phyloP scores from a whole-genome alignment of 164 flowering plant species.

The Protea cynaroides region DNA sequence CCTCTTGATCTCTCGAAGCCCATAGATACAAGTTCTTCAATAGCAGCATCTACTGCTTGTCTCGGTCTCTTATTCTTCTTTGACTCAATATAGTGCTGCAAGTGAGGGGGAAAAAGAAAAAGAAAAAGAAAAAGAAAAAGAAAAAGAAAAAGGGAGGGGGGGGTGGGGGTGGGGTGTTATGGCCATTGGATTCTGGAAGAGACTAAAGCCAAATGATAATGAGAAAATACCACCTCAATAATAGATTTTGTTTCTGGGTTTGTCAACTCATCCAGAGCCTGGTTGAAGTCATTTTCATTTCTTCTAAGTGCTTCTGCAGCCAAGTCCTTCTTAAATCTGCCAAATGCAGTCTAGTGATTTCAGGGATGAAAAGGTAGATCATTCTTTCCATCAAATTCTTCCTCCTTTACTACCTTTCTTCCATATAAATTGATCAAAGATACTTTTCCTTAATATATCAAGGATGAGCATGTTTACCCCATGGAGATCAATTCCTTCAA shows the following conservation, averaged over 20 bases:
- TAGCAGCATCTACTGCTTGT: conserved; percentile 23
- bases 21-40: conserved; percentile 62
- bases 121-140: too few relatives aligned
- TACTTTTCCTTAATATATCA: background rate
- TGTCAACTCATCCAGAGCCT: conserved; percentile 84
- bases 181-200: background rate
- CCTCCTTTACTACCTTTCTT: too few relatives aligned
- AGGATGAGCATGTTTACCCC: conserved; percentile 43
- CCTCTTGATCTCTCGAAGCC: conserved; percentile 81
- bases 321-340: conserved; percentile 70
- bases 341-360: conserved; percentile 5
- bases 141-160: too few relatives aligned
- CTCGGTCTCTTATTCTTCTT: conserved; percentile 54
- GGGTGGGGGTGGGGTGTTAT: background rate
- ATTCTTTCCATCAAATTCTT: background rate
- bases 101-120: background rate
- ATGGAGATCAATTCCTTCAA: conserved; percentile 49
- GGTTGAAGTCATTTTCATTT: conserved; percentile 72
- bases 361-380: background rate
- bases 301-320: conserved; percentile 92
- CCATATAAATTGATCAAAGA: too few relatives aligned
- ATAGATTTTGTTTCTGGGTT: conserved; percentile 60
- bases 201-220: background rate
- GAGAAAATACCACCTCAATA: conserved; percentile 48
- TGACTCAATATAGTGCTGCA: conserved; percentile 57